Base-by-base conservation (phyloP, 495 filamentous ascomycete species). In the Echria macrotheca region DNA sequence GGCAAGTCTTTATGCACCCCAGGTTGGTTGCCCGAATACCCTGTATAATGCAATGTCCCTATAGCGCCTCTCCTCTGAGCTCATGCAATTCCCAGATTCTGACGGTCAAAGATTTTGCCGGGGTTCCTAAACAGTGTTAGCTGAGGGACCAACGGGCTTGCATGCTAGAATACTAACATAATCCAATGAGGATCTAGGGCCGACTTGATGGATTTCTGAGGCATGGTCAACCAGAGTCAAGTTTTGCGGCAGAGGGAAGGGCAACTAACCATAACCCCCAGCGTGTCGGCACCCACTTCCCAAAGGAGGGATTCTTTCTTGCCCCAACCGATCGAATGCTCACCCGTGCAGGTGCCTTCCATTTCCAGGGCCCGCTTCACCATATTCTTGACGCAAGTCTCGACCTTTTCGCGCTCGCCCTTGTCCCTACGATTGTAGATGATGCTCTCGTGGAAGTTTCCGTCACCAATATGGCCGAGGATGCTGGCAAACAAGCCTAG, bases 271-370 rank as follows among this genome's bases (percentile, higher is more conserved):
- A 96, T 96, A 17, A 93, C 82, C 17, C 75, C 81, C 39, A 96
- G 75, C 0, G 89, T 94, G 28, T 84, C 85, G 8, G 73, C 66
- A 0, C 90, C 89, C n/a, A 96, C 78, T 62, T 96, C 91, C 63
- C 85, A 82, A 32, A 85, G 62, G 40, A 96, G 72, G 0, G 75
- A 83, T 26, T 80, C 80, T 67, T 93, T 95, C 70, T 96, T 96
- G 4, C 87, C 89, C 55, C 94, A 75, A 5, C 91, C 91, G 44
- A 96, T 72, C 1, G 89, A 88, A 69, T 96, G 91, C 61, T 96
- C 91, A 14, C 91, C 86, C 1, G 89, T 91, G 68, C 87, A 91
- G 4, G 91, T 95, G 1, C 90, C 90, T 47, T 95, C 90, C 90
- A 96, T 95, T 35, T 89, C 87, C 21, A 96, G 58, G 6, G 89